Evolutionary conservation across 129 eudicot genomes (phyloP).

Genomic region (Flaveria trinervia): DNA sequence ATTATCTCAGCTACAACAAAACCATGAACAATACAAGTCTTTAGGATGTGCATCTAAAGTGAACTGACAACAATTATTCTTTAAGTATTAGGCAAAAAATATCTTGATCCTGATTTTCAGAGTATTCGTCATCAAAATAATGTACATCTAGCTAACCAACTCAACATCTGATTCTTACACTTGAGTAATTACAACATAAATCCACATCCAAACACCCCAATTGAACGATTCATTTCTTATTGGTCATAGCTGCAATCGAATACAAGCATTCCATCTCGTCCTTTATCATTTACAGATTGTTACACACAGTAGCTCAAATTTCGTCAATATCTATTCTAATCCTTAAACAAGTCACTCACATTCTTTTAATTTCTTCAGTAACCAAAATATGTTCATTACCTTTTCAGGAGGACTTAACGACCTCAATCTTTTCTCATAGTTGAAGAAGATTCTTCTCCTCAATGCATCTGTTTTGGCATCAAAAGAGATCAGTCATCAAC

Average conservation of each 20-base stretch:
- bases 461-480: constrained; percentile 49
- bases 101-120: neutral
- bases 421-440: constrained; percentile 78
- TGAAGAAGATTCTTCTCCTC: constrained; percentile 77
- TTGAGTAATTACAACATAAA: neutral
- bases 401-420: constrained; percentile 82
- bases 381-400: constrained; percentile 42
- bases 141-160: neutral
- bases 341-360: neutral
- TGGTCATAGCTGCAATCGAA: neutral
- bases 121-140: neutral
- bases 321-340: neutral
- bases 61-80: neutral
- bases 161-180: neutral
- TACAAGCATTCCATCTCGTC: neutral
- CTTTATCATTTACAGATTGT: neutral
- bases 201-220: too few relatives aligned
- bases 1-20: constrained; percentile 11
- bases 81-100: neutral
- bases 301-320: neutral
- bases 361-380: neutral
- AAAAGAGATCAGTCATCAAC: constrained; percentile 16
- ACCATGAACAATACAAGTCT: neutral
- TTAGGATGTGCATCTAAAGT: constrained; percentile 7
- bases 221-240: too few relatives aligned